A percentile compares a stretch with the other conserved stretches of the same genome.
Evolutionary conservation across 352 stramenopile genomes (phyloP).

Genomic region (Phytophthora meadii): DNA sequence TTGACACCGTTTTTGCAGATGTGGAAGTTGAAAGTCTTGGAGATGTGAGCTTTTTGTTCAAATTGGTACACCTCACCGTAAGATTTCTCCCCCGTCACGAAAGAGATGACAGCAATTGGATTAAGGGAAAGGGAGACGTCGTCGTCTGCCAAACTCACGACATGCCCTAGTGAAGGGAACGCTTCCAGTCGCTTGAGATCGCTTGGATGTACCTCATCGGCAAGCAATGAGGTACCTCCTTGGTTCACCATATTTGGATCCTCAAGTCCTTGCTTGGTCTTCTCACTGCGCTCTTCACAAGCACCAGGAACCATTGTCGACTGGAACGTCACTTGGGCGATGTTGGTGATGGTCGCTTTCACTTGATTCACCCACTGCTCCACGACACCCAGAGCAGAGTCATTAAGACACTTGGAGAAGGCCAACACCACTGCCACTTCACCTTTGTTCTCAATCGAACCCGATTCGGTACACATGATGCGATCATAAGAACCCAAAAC

Average conservation of each 20-base stretch:
- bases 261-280: conserved; percentile 24
- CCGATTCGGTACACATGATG: conserved; percentile 29
- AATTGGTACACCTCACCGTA: conserved; percentile 42
- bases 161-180: conserved; percentile 42
- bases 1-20: conserved; percentile 28
- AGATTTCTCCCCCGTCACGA: conserved; percentile 47
- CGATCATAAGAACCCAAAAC: background rate
- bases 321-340: conserved; percentile 33
- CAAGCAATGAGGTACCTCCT: conserved; percentile 5
- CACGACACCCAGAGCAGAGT: conserved; percentile 42
- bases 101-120: conserved; percentile 48
- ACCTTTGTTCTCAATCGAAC: conserved; percentile 9
- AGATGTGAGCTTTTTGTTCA: conserved; percentile 30
- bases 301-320: conserved; percentile 51
- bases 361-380: conserved; percentile 56
- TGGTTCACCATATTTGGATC: conserved; percentile 27
- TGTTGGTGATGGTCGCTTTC: conserved; percentile 12
- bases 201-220: conserved; percentile 20
- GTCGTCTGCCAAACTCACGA: conserved; percentile 32
- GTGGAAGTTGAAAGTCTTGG: conserved; percentile 54
- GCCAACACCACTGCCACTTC: conserved; percentile 52
- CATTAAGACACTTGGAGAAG: conserved; percentile 69
- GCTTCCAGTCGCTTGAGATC: conserved; percentile 45
- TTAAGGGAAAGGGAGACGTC: conserved; percentile 4
- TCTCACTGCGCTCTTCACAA: conserved; percentile 43